Evolutionary conservation across 345 rosid species (phyloP), one percentile per base, ranked within the genome.

Genomic region (Gossypium mustelinum): DNA sequence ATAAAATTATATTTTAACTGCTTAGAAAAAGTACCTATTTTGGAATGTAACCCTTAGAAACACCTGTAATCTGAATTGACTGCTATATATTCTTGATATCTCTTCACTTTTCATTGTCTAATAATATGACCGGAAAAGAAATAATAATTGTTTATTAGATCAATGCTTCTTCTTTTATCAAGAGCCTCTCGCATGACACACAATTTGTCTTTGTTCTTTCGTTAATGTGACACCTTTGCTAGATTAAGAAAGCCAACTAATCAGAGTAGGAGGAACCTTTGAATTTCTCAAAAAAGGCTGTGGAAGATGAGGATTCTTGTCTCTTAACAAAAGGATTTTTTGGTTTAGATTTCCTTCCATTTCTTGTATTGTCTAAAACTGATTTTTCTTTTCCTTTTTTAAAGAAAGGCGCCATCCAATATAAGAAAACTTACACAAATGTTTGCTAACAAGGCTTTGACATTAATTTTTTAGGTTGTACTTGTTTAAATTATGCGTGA

Each of bases 191-290:
- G 51, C 11, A 63, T 63, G 7, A 13, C 56, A 66, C 52, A 48
- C 43, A 47, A 34, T 1, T 47, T 14, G 11, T 18, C 12, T 68
- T 68, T 47, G 39, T 24, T 47, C 52, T 68, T 68, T 41, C 8
- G 52, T 18, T 55, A n/a, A 24, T 68, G 50, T 68, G 58, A 48
- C 43, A 3, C 18, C 72, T 45, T 67, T 34, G 11, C n/a, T 45
- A 7, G 3, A 66, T 20, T 66, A 45, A 66, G n/a, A 66, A 66
- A 45, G 54, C 71, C 11, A 22, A 22, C 41, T 68, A 24, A 47
- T 68, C 7, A 68, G 56, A 24, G 73, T 44, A 25, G 56, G 45
- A 55, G 51, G 81, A 52, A 62, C 75, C 44, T 70, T 62, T 70
- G 75, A 47, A 70, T 61, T 62, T 54, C 75, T 58, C 16, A 22